These are phyloP conservation scores for Parasitella parasitica DNA, from an alignment of 371 early-diverging fungal genomes.

Conservation along the genomic window DNA sequence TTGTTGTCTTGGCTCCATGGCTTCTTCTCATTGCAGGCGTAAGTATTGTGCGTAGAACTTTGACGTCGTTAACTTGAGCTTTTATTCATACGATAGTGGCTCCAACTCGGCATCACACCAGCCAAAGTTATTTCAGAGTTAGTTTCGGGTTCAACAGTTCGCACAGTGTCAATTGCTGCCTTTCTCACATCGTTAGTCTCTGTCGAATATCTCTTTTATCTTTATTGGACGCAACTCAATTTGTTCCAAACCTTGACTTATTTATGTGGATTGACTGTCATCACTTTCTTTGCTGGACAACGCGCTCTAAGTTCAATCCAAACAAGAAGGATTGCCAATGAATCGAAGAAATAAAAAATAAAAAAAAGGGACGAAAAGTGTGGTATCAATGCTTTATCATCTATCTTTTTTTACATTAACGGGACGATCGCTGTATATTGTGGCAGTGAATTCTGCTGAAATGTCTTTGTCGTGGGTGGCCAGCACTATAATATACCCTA, in stretches of 20 bases:
- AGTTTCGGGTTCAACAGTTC: conserved; percentile 19
- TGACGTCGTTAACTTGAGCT: no score
- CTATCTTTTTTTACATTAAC: conserved; percentile 50
- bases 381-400: conserved; percentile 3
- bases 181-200: conserved; percentile 60
- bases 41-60: no score
- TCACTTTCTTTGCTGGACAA: conserved; percentile 64
- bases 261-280: conserved; percentile 49
- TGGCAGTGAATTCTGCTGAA: conserved; percentile 54
- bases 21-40: conserved; percentile 57
- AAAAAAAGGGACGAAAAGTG: not conserved
- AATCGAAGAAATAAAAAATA: not conserved
- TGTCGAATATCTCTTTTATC: conserved; percentile 61
- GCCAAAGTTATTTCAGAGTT: conserved; percentile 32
- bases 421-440: conserved; percentile 61
- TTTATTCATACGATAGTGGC: conserved; percentile 44
- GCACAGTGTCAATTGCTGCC: conserved; percentile 48
- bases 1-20: conserved; percentile 68
- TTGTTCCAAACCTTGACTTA: conserved; percentile 71
- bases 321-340: conserved; percentile 23
- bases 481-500: conserved; percentile 62
- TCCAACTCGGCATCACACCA: conserved; percentile 52
- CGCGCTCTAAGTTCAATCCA: conserved; percentile 53
- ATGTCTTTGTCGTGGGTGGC: conserved; percentile 60
- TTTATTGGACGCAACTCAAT: conserved; percentile 72